phyloP scores from a whole-genome alignment of 2,329 filamentous ascomycete genomes.

The Biscogniauxia marginata region DNA sequence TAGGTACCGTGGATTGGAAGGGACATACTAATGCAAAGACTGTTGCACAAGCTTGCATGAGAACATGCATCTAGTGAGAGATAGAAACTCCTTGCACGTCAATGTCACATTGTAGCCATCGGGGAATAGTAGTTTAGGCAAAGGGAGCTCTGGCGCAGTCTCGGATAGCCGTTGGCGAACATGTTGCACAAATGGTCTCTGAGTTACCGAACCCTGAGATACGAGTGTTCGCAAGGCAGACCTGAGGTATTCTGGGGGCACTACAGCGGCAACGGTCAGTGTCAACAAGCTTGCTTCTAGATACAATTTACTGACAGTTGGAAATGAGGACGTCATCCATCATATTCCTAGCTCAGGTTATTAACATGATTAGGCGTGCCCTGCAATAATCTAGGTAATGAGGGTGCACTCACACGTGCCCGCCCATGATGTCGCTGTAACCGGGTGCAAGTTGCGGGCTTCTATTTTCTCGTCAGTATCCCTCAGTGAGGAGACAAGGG shows the following conservation, averaged over 20 bases:
- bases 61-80: slow-evolving; percentile 36
- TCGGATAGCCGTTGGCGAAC: slow-evolving; percentile 30
- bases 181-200: slow-evolving; percentile 35
- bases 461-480: background rate
- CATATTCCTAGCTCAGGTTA: slow-evolving; percentile 32
- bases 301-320: slow-evolving; percentile 27
- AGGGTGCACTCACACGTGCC: slow-evolving; percentile 25
- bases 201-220: slow-evolving; percentile 30
- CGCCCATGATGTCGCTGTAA: slow-evolving; percentile 19
- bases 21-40: slow-evolving; percentile 32
- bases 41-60: slow-evolving; percentile 34
- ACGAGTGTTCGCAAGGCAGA: slow-evolving; percentile 35
- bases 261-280: slow-evolving; percentile 11
- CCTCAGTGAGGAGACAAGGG: too few relatives aligned
- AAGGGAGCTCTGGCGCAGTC: slow-evolving; percentile 19
- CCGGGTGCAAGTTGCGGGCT: background rate
- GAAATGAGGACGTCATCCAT: slow-evolving; percentile 43
- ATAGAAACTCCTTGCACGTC: slow-evolving; percentile 28
- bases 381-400: background rate
- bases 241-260: slow-evolving; percentile 33
- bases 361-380: background rate
- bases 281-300: background rate
- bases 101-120: slow-evolving; percentile 20
- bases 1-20: background rate
- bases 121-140: slow-evolving; percentile 26